Conservation (phyloP, 371 early-diverging fungal species). For the Mucor ambiguus region DNA sequence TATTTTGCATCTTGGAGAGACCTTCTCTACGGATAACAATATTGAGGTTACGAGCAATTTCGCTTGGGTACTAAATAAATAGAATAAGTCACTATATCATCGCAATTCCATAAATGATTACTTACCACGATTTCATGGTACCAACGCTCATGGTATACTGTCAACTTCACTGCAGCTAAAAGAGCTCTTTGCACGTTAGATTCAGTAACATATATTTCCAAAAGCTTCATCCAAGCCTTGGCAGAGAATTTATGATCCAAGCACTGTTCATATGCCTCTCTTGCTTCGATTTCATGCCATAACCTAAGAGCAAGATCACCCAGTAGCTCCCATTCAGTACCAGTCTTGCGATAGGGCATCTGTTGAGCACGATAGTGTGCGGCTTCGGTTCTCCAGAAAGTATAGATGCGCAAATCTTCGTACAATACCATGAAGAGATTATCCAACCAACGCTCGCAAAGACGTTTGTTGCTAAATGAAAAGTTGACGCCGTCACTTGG, state of each 20-base stretch:
- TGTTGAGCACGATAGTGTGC: conserved; percentile 70
- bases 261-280: conserved; percentile 87
- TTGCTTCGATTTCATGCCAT: conserved; percentile 87
- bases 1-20: conserved; percentile 88
- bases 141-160: conserved; percentile 78
- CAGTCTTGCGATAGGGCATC: conserved; percentile 85
- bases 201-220: conserved; percentile 82
- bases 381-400: conserved; percentile 80
- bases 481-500: conserved; percentile 42
- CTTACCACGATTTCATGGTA: conserved; percentile 86
- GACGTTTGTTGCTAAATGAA: conserved; percentile 87
- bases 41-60: conserved; percentile 81
- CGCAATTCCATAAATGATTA: conserved; percentile 5
- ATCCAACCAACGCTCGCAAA: conserved; percentile 98
- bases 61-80: conserved; percentile 77
- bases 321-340: conserved; percentile 95
- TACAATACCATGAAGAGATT: conserved; percentile 97
- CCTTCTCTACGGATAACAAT: conserved; percentile 83
- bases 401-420: conserved; percentile 94
- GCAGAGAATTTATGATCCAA: conserved; percentile 89
- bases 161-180: conserved; percentile 78
- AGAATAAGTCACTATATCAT: neutral
- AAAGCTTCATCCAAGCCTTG: conserved; percentile 81
- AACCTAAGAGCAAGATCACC: conserved; percentile 90
- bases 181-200: conserved; percentile 81